These are phyloP conservation scores for Solanum stenotomum DNA, from an alignment of 257 asterid species.

Conservation along the genomic window DNA sequence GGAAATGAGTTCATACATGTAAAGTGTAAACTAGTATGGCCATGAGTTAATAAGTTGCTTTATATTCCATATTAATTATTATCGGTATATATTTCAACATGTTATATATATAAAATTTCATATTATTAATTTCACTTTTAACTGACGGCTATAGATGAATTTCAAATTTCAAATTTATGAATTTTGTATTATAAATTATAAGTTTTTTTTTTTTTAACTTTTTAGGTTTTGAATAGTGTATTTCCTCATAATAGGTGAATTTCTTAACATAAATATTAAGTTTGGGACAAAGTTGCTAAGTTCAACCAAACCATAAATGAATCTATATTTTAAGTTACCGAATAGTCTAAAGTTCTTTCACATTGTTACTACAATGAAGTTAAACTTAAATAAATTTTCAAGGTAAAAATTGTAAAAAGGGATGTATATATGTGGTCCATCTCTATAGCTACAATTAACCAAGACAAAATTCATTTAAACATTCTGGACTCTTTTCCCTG, in stretches of 20 bases:
- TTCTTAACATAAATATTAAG: neutral
- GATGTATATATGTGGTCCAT: neutral
- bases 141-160: too few relatives aligned
- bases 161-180: too few relatives aligned
- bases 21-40: neutral
- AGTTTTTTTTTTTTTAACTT: neutral
- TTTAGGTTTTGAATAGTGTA: neutral
- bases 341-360: neutral
- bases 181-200: too few relatives aligned
- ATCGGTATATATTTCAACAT: too few relatives aligned
- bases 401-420: neutral
- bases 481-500: neutral
- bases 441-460: neutral
- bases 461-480: neutral
- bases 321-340: neutral
- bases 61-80: too few relatives aligned
- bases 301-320: neutral
- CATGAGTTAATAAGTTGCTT: neutral
- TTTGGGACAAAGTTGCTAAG: neutral
- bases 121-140: too few relatives aligned
- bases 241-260: neutral
- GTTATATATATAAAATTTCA: too few relatives aligned
- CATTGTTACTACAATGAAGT: neutral
- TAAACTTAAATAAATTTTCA: neutral
- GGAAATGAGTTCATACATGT: neutral